Base-by-base conservation (phyloP, 257 asterid species). In the Forsythia suspensa region DNA sequence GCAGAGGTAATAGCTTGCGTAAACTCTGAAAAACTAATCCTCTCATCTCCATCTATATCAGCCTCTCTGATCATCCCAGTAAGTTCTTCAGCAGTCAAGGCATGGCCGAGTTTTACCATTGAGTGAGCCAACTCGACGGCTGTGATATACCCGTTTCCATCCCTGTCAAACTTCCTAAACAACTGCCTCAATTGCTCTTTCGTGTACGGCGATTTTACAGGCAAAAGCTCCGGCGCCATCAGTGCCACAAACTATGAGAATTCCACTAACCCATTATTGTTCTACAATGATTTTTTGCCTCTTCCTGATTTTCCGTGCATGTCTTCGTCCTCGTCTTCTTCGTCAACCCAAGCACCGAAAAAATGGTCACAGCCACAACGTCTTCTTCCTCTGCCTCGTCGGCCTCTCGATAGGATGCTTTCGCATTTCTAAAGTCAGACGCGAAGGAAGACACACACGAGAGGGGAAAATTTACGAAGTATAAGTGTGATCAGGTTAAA, bases 61-160 rank as follows among this genome's bases (percentile, higher is more conserved):
- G 24, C 96, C 72, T 94, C 98, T 82, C 80, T 88, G 43, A 94
- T 94, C 97, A 94, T 92, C 81, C 92, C 98, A 2, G 97, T 94
- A 37, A 94, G 88, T 80, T 94, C 98, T 83, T 87, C 98, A 0
- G 91, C 98, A 10, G 96, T 92, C 84, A 92, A 87, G 41, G 98
- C 91, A 84, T 94, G 97, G 7, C 97, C 97, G 4, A 92, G 95
- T 85, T 87, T 89, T 0, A 97, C 98, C 98, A 94, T 94, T 9
- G 98, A 94, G 85, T 91, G 98, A 21, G 95, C 98, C 88, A 94
- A 86, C 86, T 94, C 97, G 0, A 95, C 97, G 40, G 97, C 96
- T 10, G 98, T 94, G 38, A 94, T 92, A 71, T 76, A 94, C 0
- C 97, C 98, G 70, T 90, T 24, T 9, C 97, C 97, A 18, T 94